Percentiles rank a stretch among this genome's conserved stretches.
Evolutionary conservation across 2,329 filamentous ascomycete genomes (phyloP).

Genomic region (Colletotrichum ledebouriae): DNA sequence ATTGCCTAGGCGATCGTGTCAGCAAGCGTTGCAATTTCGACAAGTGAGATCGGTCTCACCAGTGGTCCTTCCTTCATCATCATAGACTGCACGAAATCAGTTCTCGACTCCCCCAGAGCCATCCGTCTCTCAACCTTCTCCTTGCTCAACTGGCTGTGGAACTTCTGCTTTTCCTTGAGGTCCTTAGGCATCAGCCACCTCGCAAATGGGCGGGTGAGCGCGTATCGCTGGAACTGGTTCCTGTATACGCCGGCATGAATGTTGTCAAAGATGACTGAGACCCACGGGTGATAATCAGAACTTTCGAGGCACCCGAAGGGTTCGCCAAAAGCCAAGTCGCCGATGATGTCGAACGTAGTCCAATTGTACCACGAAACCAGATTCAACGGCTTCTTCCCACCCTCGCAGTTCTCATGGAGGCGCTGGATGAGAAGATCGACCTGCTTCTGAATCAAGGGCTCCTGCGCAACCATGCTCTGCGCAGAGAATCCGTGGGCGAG

Average conservation of each 20-base stretch:
- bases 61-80: slow-evolving; percentile 40
- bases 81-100: slow-evolving; percentile 44
- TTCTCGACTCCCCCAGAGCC: slow-evolving; percentile 36
- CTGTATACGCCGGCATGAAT: slow-evolving; percentile 22
- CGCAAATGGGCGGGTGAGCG: slow-evolving; percentile 15
- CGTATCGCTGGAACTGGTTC: slow-evolving; percentile 23
- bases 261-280: slow-evolving; percentile 44
- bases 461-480: slow-evolving; percentile 49
- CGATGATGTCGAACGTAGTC: slow-evolving; percentile 50
- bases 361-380: slow-evolving; percentile 44
- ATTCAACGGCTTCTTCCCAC: slow-evolving; percentile 14
- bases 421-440: slow-evolving; percentile 50
- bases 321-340: slow-evolving; percentile 49
- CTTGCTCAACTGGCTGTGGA: slow-evolving; percentile 22
- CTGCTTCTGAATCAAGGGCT: slow-evolving; percentile 48
- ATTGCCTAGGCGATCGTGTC: slow-evolving; percentile 26
- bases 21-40: not conserved
- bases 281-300: slow-evolving; percentile 48
- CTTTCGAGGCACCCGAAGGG: slow-evolving; percentile 48
- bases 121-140: slow-evolving; percentile 38
- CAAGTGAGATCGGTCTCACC: not conserved
- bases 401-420: slow-evolving; percentile 45
- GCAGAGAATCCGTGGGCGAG: slow-evolving; percentile 50
- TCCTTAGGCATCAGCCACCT: slow-evolving; percentile 19
- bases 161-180: slow-evolving; percentile 14